Evolutionary conservation across 202 grass and related monocot species (phyloP).

Genomic region (Cymbopogon flexuosus): DNA sequence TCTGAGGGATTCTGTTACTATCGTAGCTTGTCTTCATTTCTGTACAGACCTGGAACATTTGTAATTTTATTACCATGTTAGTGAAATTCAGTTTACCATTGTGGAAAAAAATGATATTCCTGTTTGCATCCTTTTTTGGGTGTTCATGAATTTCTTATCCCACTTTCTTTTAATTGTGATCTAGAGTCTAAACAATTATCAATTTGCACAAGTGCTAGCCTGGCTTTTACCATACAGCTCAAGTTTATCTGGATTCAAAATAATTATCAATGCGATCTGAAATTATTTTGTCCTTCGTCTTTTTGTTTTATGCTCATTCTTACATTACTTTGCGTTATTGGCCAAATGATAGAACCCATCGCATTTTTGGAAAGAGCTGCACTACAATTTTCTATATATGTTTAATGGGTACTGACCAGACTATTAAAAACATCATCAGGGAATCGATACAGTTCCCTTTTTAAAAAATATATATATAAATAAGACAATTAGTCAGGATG

Average conservation of each 20-base stretch:
- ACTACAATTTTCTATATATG: not conserved
- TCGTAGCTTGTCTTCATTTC: too few relatives aligned
- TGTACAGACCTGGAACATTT: too few relatives aligned
- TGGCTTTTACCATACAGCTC: not conserved
- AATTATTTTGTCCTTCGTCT: not conserved
- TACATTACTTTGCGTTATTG: constrained; percentile 1
- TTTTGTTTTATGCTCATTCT: not conserved
- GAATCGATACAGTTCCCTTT: not conserved
- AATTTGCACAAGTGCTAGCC: not conserved
- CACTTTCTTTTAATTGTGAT: not conserved
- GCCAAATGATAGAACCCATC: not conserved
- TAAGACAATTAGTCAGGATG: not conserved
- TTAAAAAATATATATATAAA: not conserved
- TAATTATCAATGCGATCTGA: not conserved
- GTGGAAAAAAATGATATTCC: too few relatives aligned
- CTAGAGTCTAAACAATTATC: not conserved
- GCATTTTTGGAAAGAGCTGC: not conserved
- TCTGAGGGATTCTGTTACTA: too few relatives aligned
- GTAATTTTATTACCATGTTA: too few relatives aligned
- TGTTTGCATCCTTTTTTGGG: too few relatives aligned
- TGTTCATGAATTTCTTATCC: not conserved
- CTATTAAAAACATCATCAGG: not conserved
- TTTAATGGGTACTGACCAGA: not conserved
- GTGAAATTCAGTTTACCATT: too few relatives aligned
- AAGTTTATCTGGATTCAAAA: constrained; percentile 1